Evolutionary conservation across 441 rosid genomes (phyloP), one percentile per base, ranked within the genome.

Genomic region (Adansonia rubrostipa): DNA sequence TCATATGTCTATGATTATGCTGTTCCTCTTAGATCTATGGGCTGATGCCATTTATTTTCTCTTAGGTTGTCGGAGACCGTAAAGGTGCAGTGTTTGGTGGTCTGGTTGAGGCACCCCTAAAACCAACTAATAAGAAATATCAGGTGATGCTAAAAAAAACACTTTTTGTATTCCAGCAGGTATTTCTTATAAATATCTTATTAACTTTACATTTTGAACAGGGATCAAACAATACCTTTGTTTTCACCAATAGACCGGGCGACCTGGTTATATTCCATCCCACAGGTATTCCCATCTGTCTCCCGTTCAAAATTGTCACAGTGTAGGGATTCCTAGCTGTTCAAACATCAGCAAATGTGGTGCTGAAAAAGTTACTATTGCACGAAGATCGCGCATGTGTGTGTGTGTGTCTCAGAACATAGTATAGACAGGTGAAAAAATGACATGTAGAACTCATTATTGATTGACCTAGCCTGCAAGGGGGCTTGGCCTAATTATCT

Each of bases 61-160:
- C 76, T 74, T 82, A 96, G 99, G 96, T 92, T 76, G 90, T 94
- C 85, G 98, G 98, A 77, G 99, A 96, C 82, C 86, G 82, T 54
- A 94, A 90, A 86, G 99, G 97, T 75, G 94, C 92, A 1, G 96
- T 92, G 57, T 96, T 96, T 84, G 98, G 99, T 81, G 97, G 97
- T 80, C 84, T 94, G 84, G 96, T 94, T 9, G 99, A 96, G 78
- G 97, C 98, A 73, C 98, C 98, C 66, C 86, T 96, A 68, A 87
- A 81, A 81, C 93, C 97, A 80, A 87, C 91, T 80, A 92, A 86
- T 78, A 88, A 87, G 79, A 95, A 86, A 80, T 96, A 96, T 85
- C 98, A 96, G 98, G 93, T 92, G 79, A 24, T 54, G 54, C 64
- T 76, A 72, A 57, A 33, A 33, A n/a, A n/a, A n/a, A n/a, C n/a